phyloP scores from a whole-genome alignment of 1,139 yeast genomes.

The Geotrichum histeridarum region DNA sequence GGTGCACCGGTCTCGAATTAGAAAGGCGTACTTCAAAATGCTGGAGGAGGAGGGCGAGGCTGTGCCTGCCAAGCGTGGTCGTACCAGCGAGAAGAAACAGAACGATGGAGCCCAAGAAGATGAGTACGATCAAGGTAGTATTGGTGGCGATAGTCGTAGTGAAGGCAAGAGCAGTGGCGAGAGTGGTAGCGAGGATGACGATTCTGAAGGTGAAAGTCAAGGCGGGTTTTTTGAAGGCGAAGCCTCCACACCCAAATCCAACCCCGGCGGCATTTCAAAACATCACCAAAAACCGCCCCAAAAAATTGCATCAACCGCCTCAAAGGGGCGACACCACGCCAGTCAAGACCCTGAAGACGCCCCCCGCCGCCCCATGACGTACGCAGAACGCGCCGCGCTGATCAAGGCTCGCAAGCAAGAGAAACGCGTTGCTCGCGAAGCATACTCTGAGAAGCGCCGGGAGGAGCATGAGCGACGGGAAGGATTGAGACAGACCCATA shows the following conservation, averaged over 20 bases:
- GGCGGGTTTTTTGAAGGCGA: constrained; percentile 15
- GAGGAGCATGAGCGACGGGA: constrained; percentile 24
- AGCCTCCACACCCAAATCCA: not conserved
- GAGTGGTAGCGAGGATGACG: not conserved
- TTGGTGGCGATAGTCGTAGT: too few relatives aligned
- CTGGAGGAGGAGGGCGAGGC: constrained; percentile 61
- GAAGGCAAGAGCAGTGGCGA: constrained; percentile 11
- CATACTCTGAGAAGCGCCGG: constrained; percentile 18
- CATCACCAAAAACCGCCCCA: constrained; percentile 21
- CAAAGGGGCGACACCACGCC: constrained; percentile 25
- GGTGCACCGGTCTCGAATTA: constrained; percentile 74
- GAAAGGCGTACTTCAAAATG: constrained; percentile 76
- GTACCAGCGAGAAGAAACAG: constrained; percentile 20
- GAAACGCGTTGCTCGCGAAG: constrained; percentile 22
- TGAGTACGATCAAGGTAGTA: constrained; percentile 13
- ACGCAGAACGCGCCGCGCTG: constrained; percentile 30
- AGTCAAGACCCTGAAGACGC: constrained; percentile 16
- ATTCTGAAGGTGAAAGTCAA: constrained; percentile 7
- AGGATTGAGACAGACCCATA: constrained; percentile 44
- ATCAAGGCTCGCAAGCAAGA: constrained; percentile 35
- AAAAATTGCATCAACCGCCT: not conserved
- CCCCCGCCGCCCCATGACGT: constrained; percentile 44
- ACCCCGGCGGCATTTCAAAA: constrained; percentile 19
- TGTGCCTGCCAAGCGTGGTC: constrained; percentile 19
- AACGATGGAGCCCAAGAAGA: constrained; percentile 27